Conservation (phyloP, 2,329 filamentous ascomycete species). For the Curvularia sp. region DNA sequence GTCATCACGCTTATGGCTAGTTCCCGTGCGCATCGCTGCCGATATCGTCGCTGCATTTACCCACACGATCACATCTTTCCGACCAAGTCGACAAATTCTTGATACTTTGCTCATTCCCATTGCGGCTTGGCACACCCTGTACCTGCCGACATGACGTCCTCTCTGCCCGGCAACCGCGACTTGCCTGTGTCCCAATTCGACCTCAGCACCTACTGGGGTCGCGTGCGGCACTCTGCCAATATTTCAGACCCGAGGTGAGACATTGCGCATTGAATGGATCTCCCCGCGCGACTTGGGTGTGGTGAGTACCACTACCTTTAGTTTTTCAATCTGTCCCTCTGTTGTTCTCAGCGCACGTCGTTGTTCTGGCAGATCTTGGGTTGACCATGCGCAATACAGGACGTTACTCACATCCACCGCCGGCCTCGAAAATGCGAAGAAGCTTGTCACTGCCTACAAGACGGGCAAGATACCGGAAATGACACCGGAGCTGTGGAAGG, state of each 20-base stretch:
- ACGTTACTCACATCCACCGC: conserved; percentile 81
- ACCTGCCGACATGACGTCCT: conserved; percentile 62
- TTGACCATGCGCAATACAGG: conserved; percentile 59
- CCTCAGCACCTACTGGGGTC: conserved; percentile 90
- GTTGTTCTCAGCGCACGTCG: neutral
- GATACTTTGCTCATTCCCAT: conserved; percentile 11
- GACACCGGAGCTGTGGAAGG: conserved; percentile 90
- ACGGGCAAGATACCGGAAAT: conserved; percentile 78
- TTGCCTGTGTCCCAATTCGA: conserved; percentile 93
- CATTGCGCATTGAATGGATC: conserved; percentile 28
- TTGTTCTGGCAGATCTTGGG: conserved; percentile 1
- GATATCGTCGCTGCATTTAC: conserved; percentile 24
- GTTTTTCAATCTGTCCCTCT: conserved; percentile 21
- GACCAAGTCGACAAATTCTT: conserved; percentile 18
- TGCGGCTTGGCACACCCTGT: neutral
- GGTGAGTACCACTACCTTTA: conserved; percentile 50
- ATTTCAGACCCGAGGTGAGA: conserved; percentile 95
- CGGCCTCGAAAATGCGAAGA: conserved; percentile 86
- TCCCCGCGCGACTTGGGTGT: conserved; percentile 36
- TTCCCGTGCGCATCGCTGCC: conserved; percentile 22
- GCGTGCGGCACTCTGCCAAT: conserved; percentile 86
- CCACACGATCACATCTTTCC: neutral
- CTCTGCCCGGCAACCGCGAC: conserved; percentile 73
- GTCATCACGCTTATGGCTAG: conserved; percentile 20
- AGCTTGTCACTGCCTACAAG: conserved; percentile 84